Percentiles rank a stretch among this genome's conserved stretches.
phyloP scores from a whole-genome alignment of 768 basidiomycete genomes.

The Sutorius australiensis region DNA sequence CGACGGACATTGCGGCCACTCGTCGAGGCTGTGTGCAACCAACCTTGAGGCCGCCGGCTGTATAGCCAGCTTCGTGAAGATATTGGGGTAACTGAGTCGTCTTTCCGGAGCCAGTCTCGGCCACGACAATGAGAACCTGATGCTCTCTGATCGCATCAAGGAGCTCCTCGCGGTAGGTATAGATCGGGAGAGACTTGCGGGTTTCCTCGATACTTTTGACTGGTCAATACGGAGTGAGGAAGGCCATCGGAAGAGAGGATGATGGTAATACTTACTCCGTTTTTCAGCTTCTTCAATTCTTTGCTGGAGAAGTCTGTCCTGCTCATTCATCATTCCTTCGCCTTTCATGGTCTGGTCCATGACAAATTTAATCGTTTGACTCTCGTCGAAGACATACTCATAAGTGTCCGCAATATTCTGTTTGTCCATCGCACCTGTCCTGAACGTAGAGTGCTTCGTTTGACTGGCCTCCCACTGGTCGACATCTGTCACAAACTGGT shows the following conservation, averaged over 20 bases:
- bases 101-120: conserved; percentile 98
- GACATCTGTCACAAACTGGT: conserved; percentile 93
- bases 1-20: conserved; percentile 99
- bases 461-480: conserved; percentile 98
- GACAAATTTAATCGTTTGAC: conserved; percentile 93
- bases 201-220: conserved; percentile 91
- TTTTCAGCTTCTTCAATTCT: conserved; percentile 92
- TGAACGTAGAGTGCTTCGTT: conserved; percentile 84
- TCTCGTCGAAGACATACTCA: conserved; percentile 98
- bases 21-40: conserved; percentile 94
- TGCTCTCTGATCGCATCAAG: conserved; percentile 86
- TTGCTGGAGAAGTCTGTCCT: conserved; percentile 78
- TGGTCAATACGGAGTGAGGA: conserved; percentile 26
- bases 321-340: conserved; percentile 67
- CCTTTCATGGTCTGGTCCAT: conserved; percentile 76
- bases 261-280: conserved; percentile 55
- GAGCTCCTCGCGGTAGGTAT: conserved; percentile 80
- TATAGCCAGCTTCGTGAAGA: conserved; percentile 96
- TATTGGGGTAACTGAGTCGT: conserved; percentile 98
- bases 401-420: conserved; percentile 77
- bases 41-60: conserved; percentile 79
- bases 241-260: neutral
- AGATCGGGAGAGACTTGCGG: conserved; percentile 91
- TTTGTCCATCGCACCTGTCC: conserved; percentile 90
- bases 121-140: conserved; percentile 95